Evolutionary conservation across 106 monocot genomes (phyloP).

Genomic region (Gastrodia elata): DNA sequence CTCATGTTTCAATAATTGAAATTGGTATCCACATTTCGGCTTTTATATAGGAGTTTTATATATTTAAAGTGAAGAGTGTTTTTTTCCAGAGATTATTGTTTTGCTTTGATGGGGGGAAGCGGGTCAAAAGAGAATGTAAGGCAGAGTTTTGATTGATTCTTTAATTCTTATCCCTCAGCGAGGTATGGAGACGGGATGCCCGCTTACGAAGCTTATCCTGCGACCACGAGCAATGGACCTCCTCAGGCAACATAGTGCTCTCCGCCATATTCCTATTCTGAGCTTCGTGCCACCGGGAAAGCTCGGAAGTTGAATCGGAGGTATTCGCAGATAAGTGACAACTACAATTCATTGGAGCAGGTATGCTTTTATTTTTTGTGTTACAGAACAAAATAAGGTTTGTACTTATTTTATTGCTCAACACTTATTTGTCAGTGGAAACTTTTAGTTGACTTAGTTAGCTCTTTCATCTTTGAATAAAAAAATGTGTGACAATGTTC

Average conservation of each 20-base stretch:
- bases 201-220: too few relatives aligned
- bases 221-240: too few relatives aligned
- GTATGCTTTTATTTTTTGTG: not conserved
- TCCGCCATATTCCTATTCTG: not conserved
- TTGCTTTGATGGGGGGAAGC: not conserved
- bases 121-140: too few relatives aligned
- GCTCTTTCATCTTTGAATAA: not conserved
- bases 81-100: not conserved
- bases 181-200: too few relatives aligned
- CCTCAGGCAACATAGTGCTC: too few relatives aligned
- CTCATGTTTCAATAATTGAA: not conserved
- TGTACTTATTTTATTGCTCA: not conserved
- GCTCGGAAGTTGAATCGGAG: constrained; percentile 8
- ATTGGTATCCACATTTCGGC: not conserved
- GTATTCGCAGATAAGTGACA: constrained; percentile 10
- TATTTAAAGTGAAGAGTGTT: not conserved
- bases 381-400: not conserved
- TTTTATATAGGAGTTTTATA: not conserved
- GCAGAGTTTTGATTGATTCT: too few relatives aligned
- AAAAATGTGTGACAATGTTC: not conserved
- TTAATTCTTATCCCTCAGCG: too few relatives aligned
- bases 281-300: not conserved
- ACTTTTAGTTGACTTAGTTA: not conserved
- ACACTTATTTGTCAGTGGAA: not conserved
- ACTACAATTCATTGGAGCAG: constrained; percentile 7